Percentiles rank a stretch among this genome's conserved stretches.
Conservation (phyloP, 2,329 filamentous ascomycete species). For the Aspergillus ustus region DNA sequence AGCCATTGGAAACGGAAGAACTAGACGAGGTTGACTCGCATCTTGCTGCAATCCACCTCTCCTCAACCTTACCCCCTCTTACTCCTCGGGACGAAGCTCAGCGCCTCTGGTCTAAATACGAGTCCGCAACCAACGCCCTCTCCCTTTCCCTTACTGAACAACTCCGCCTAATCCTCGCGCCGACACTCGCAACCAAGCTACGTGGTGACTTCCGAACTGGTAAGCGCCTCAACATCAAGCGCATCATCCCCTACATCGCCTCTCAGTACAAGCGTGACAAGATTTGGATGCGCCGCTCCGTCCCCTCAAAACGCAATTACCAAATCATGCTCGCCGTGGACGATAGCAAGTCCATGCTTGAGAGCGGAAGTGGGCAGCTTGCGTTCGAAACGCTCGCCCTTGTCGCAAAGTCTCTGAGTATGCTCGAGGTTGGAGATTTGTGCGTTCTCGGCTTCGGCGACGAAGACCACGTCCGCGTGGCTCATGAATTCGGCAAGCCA, state of each 20-base stretch:
- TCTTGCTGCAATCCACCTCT: slow-evolving; percentile 75
- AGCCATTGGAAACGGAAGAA: slow-evolving; percentile 51
- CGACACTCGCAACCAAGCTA: slow-evolving; percentile 93
- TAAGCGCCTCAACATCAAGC: slow-evolving; percentile 98
- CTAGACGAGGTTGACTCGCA: slow-evolving; percentile 56
- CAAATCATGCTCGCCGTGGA: slow-evolving; percentile 98
- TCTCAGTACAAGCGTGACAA: slow-evolving; percentile 99
- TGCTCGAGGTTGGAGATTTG: slow-evolving; percentile 95
- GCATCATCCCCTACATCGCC: slow-evolving; percentile 98
- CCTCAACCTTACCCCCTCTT: slow-evolving; percentile 51
- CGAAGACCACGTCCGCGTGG: slow-evolving; percentile 71
- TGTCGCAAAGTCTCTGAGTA: slow-evolving; percentile 81
- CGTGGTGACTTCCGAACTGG: slow-evolving; percentile 96
- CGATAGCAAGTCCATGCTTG: slow-evolving; percentile 92
- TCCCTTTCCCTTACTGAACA: slow-evolving; percentile 91
- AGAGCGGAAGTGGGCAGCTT: slow-evolving; percentile 74
- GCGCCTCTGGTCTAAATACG: slow-evolving; percentile 82
- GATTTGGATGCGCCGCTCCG: slow-evolving; percentile 96
- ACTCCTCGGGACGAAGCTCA: slow-evolving; percentile 64
- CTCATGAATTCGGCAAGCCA: slow-evolving; percentile 81
- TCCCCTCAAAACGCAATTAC: slow-evolving; percentile 92
- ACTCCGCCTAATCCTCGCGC: slow-evolving; percentile 90
- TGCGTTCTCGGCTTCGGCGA: slow-evolving; percentile 88
- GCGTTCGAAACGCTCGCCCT: slow-evolving; percentile 95
- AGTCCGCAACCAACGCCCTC: slow-evolving; percentile 80